phyloP scores from a whole-genome alignment of 2,329 filamentous ascomycete genomes.

The Teratosphaeria viscida region DNA sequence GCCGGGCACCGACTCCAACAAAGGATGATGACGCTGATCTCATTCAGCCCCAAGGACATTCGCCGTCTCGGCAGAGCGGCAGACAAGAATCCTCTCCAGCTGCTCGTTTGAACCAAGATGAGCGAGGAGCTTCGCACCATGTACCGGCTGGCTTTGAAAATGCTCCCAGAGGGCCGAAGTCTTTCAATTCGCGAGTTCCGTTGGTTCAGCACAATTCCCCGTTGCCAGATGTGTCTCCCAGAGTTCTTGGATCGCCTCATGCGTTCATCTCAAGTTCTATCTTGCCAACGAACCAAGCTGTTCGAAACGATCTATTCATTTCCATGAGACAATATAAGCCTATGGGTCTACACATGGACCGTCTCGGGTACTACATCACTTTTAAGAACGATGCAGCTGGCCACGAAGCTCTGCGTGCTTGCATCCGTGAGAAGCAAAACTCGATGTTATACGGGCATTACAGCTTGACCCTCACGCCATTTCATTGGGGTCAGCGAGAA shows the following conservation, averaged over 20 bases:
- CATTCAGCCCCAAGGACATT: background rate
- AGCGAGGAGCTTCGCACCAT: background rate
- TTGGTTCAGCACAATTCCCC: background rate
- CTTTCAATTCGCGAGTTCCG: background rate
- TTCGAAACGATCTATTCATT: conserved; percentile 9
- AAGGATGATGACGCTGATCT: background rate
- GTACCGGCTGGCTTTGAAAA: background rate
- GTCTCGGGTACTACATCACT: conserved; percentile 15
- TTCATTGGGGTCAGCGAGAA: background rate
- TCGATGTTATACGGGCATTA: background rate
- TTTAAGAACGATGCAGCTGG: conserved; percentile 7
- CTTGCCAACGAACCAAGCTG: conserved; percentile 7
- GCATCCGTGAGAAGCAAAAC: background rate
- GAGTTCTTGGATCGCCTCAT: conserved; percentile 10
- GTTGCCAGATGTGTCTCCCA: background rate
- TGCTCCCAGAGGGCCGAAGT: background rate
- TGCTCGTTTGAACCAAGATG: background rate
- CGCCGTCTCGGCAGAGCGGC: background rate
- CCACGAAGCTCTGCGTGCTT: background rate
- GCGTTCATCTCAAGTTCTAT: conserved; percentile 15
- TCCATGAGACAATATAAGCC: conserved; percentile 3
- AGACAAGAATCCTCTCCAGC: background rate
- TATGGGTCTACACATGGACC: conserved; percentile 10
- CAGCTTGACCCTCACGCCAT: background rate
- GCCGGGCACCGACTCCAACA: background rate